A percentile compares a stretch with the other conserved stretches of the same genome.
These are phyloP conservation scores for Acacia acuminata DNA, from an alignment of 306 rosid species.

Conservation along the genomic window DNA sequence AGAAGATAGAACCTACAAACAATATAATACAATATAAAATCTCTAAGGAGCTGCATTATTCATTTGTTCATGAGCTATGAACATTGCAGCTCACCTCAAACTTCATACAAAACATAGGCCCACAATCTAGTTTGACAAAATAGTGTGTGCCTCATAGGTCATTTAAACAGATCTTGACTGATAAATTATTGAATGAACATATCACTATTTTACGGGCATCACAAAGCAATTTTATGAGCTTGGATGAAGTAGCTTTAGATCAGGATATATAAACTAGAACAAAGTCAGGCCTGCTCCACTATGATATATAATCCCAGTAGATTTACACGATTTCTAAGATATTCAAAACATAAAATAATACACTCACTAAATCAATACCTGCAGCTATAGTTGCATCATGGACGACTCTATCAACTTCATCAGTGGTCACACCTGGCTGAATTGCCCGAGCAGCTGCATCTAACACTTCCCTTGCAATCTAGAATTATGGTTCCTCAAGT, in stretches of 20 bases:
- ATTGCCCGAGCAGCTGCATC: slow-evolving; percentile 90
- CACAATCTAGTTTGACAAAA: too few relatives aligned
- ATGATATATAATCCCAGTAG: neutral
- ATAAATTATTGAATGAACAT: neutral
- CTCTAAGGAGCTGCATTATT: neutral
- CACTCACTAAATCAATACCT: slow-evolving; percentile 47
- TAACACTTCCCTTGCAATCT: slow-evolving; percentile 90
- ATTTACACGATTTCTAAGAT: neutral
- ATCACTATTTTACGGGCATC: neutral
- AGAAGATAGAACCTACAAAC: neutral
- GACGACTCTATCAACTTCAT: slow-evolving; percentile 90
- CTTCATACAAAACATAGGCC: neutral
- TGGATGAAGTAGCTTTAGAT: neutral
- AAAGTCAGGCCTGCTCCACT: neutral
- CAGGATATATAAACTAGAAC: neutral
- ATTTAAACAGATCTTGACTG: neutral
- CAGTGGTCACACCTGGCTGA: slow-evolving; percentile 90
- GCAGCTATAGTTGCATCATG: slow-evolving; percentile 91
- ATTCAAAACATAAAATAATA: neutral
- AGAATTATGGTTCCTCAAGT: slow-evolving; percentile 6
- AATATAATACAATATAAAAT: neutral
- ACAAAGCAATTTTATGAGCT: neutral
- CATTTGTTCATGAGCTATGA: neutral
- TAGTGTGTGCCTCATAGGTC: neutral
- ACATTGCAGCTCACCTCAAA: neutral